phyloP scores from a whole-genome alignment of 2,329 filamentous ascomycete species.

The Emergomyces pasteurianus region DNA sequence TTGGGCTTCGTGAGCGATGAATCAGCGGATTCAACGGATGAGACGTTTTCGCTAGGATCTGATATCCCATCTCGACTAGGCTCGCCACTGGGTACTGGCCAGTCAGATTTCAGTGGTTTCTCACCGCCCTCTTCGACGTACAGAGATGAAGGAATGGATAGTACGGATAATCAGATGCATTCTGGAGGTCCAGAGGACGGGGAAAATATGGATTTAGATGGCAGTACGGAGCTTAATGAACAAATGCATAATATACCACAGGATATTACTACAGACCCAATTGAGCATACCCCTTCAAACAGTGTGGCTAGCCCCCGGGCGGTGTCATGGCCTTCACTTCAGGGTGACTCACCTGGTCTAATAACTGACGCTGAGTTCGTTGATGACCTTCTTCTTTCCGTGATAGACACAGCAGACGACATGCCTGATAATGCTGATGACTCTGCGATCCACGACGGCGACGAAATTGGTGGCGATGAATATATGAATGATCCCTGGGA shows the following conservation, averaged over 20 bases:
- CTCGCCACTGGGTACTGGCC: background rate
- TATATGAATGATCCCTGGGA: background rate
- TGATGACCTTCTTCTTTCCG: background rate
- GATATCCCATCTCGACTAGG: background rate
- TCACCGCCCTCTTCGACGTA: background rate
- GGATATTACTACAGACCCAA: background rate
- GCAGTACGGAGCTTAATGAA: background rate
- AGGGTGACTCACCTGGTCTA: background rate
- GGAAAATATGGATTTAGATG: background rate
- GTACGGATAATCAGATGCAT: background rate
- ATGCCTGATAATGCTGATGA: background rate
- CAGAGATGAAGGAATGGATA: background rate
- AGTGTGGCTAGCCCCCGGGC: background rate
- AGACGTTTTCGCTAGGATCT: slow-evolving; percentile 5
- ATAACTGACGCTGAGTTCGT: background rate
- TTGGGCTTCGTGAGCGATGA: background rate
- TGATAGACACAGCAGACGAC: background rate
- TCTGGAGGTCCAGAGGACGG: background rate
- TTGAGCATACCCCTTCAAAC: background rate
- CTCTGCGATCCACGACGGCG: slow-evolving; percentile 8
- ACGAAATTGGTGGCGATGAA: slow-evolving; percentile 1
- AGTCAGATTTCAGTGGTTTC: background rate
- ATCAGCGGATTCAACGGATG: slow-evolving; percentile 2
- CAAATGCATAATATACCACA: background rate
- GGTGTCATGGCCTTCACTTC: background rate